phyloP scores from a whole-genome alignment of 768 basidiomycete species.

The Sarcodon sp. region DNA sequence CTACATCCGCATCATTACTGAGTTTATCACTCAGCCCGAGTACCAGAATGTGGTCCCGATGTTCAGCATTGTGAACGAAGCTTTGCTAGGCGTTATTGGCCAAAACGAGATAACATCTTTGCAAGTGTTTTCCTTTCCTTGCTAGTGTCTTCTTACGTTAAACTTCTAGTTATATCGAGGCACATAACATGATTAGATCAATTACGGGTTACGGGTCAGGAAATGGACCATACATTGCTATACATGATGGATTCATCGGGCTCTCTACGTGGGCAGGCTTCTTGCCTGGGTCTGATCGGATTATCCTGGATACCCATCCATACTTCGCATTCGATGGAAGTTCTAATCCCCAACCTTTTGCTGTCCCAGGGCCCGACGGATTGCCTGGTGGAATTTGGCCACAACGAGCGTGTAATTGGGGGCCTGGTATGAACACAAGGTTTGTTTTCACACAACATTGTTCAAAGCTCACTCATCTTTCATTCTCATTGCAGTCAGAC shows the following conservation, averaged over 20 bases:
- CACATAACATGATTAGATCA: constrained; percentile 54
- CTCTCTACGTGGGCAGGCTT: constrained; percentile 28
- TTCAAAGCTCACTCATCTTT: background rate
- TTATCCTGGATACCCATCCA: constrained; percentile 39
- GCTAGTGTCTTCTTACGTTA: constrained; percentile 9
- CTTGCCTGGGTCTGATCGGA: constrained; percentile 25
- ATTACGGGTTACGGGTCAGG: constrained; percentile 69
- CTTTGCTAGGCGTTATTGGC: constrained; percentile 42
- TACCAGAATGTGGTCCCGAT: constrained; percentile 51
- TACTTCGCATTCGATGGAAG: constrained; percentile 23
- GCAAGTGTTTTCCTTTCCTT: constrained; percentile 26
- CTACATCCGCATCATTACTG: constrained; percentile 64
- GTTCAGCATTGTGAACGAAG: constrained; percentile 60
- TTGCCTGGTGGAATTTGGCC: constrained; percentile 13
- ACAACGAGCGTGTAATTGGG: constrained; percentile 28
- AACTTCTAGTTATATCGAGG: constrained; percentile 39
- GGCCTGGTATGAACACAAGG: constrained; percentile 25
- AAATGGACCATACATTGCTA: constrained; percentile 42
- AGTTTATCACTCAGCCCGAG: constrained; percentile 74
- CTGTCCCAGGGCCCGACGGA: background rate
- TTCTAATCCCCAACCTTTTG: constrained; percentile 4
- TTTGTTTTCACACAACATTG: constrained; percentile 12
- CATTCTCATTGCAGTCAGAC: constrained; percentile 18
- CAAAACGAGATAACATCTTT: constrained; percentile 41
- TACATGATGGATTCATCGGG: constrained; percentile 47